Conservation (phyloP, 257 asterid genomes). For the Plectranthus barbatus region DNA sequence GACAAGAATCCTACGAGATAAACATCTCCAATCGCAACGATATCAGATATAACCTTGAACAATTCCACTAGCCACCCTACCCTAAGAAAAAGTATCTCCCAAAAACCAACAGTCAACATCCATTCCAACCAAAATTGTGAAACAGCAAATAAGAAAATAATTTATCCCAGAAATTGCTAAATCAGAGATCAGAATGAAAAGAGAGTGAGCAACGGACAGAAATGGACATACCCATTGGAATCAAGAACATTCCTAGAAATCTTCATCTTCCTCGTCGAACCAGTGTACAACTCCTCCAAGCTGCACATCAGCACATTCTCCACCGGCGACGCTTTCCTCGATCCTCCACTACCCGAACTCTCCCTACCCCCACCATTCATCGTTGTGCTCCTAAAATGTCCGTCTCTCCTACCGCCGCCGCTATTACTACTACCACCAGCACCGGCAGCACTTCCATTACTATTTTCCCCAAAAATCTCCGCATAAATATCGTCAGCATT, state of each 20-base stretch:
- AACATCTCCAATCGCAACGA: neutral
- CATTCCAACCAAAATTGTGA: neutral
- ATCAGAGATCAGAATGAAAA: neutral
- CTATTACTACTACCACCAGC: neutral
- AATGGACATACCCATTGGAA: slow-evolving; percentile 56
- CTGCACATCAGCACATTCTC: slow-evolving; percentile 73
- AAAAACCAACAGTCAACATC: neutral
- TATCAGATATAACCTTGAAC: neutral
- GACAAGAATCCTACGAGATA: neutral
- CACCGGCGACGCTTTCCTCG: slow-evolving; percentile 64
- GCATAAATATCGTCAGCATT: slow-evolving; percentile 86
- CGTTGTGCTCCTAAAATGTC: slow-evolving; percentile 57
- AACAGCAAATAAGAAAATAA: slow-evolving; percentile 2
- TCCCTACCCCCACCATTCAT: slow-evolving; percentile 40
- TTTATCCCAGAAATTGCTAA: neutral
- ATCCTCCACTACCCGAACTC: slow-evolving; percentile 26
- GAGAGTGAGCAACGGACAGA: neutral
- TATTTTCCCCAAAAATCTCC: slow-evolving; percentile 69
- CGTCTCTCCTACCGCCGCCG: slow-evolving; percentile 39
- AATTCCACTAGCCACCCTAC: neutral
- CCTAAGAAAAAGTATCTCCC: neutral
- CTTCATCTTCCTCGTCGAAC: slow-evolving; percentile 85
- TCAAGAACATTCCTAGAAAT: slow-evolving; percentile 67
- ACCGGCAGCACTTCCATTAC: slow-evolving; percentile 24
- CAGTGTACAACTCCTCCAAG: slow-evolving; percentile 82